These are phyloP conservation scores for Lathyrus aphaca DNA, from an alignment of 306 rosid genomes.

Conservation along the genomic window DNA sequence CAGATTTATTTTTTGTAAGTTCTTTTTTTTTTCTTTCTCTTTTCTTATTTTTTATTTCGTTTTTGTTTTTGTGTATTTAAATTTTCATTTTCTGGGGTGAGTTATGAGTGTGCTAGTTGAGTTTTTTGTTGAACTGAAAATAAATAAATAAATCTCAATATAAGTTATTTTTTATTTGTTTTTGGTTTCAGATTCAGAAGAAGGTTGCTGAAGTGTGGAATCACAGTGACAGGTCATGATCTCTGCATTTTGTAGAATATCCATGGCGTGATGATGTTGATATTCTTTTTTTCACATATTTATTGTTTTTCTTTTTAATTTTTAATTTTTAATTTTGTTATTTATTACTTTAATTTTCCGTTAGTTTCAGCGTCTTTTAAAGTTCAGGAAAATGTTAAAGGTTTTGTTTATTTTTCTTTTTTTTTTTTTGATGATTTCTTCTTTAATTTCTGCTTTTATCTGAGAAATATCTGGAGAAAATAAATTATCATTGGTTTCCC, in stretches of 20 bases:
- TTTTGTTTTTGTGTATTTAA: background rate
- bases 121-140: conserved; percentile 46
- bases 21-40: conserved; percentile 39
- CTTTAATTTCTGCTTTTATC: conserved; percentile 16
- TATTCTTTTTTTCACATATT: background rate
- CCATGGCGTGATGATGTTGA: conserved; percentile 42
- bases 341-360: conserved; percentile 26
- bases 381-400: conserved; percentile 34
- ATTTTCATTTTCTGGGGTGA: conserved; percentile 39
- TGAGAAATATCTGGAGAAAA: conserved; percentile 40
- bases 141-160: conserved; percentile 27
- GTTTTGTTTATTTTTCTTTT: conserved; percentile 16
- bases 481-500: background rate
- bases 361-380: conserved; percentile 38
- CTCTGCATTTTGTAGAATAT: conserved; percentile 53
- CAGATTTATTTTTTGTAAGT: conserved; percentile 50
- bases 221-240: conserved; percentile 58
- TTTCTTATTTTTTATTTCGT: background rate
- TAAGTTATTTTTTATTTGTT: background rate
- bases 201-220: conserved; percentile 58
- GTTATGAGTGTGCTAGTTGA: conserved; percentile 36
- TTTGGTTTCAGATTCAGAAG: conserved; percentile 46
- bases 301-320: background rate
- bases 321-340: conserved; percentile 25
- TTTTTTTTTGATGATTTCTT: conserved; percentile 22